Evolutionary conservation across 2,329 filamentous ascomycete genomes (phyloP), one percentile per base, ranked within the genome.

Genomic region (Byssochlamys sp.): DNA sequence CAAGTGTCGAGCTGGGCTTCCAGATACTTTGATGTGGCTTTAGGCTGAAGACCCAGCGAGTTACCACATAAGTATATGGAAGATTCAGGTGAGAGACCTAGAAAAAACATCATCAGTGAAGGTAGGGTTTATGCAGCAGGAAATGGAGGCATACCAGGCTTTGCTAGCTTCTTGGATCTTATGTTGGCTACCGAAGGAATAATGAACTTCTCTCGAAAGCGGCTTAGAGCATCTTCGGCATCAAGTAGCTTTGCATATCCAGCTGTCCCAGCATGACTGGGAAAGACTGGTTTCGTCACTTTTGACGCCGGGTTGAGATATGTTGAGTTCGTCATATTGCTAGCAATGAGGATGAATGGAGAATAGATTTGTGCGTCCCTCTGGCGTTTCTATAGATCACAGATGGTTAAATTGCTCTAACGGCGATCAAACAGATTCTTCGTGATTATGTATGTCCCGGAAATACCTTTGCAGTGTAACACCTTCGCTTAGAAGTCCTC

Each of bases 51-150:
- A 31, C 91, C 91, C 2, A 95, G 81, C 0, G 90, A 95, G 75
- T 96, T 95, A 56, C 91, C 91, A 63, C 90, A 91, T 63, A 96
- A 86, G 73, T 95, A 96, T 57, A 89, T 86, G 49, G 69, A 70
- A 39, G 66, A 68, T 6, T 76, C 68, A 24, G 69, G 65, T 1
- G 70, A 71, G 51, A 72, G 64, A 55, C 73, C 74, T 68, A 52
- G 66, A 56, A 45, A 53, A 11, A 12, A 4, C 12, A 45, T 29
- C 19, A 51, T 67, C 54, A 68, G 61, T 35, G 24, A 25, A 9
- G 33, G 14, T 25, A 14, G 54, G 4, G 10, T 26, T 10, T 19
- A 45, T 12, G 49, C n/a, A 7, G n/a, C 29, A 31, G 27, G 3
- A 29, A n/a, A 33, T 45, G 39, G 39, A 1, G 2, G 27, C 1